Percentiles rank a stretch among this genome's conserved stretches.
These are phyloP conservation scores for Zalerion maritima DNA, from an alignment of 495 filamentous ascomycete species.

Conservation along the genomic window DNA sequence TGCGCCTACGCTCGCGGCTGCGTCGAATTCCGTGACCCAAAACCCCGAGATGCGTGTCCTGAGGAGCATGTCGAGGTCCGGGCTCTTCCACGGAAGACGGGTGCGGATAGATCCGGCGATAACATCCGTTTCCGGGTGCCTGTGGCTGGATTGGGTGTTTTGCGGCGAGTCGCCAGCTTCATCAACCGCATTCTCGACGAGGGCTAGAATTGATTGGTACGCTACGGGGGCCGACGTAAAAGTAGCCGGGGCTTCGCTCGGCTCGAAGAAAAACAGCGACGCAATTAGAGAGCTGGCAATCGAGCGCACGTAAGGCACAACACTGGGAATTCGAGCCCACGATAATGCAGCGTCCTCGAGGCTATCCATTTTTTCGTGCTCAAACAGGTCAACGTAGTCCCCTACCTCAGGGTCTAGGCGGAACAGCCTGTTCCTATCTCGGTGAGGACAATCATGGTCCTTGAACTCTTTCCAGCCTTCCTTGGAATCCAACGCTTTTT, in stretches of 20 bases:
- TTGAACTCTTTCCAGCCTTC: conserved; percentile 2
- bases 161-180: conserved; percentile 1
- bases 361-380: conserved; percentile 3
- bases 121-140: neutral
- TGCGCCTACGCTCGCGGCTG: too few species aligned
- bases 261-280: conserved; percentile 5
- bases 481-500: conserved; percentile 4
- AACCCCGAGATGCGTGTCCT: too few species aligned
- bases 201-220: too few species aligned
- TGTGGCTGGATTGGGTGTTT: neutral
- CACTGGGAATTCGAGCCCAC: conserved; percentile 2
- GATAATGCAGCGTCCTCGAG: conserved; percentile 1
- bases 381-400: conserved; percentile 3
- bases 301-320: neutral
- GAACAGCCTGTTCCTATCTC: conserved; percentile 2
- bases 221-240: too few species aligned
- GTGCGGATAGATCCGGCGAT: conserved; percentile 3
- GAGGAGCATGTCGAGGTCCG: conserved; percentile 4
- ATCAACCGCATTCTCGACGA: too few species aligned
- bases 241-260: too few species aligned
- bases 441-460: neutral
- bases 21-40: too few species aligned
- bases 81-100: conserved; percentile 2
- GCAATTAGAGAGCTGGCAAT: conserved; percentile 4
- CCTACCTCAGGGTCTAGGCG: conserved; percentile 4